Conservation (phyloP, 768 basidiomycete genomes). For the Hericium erinaceus region DNA sequence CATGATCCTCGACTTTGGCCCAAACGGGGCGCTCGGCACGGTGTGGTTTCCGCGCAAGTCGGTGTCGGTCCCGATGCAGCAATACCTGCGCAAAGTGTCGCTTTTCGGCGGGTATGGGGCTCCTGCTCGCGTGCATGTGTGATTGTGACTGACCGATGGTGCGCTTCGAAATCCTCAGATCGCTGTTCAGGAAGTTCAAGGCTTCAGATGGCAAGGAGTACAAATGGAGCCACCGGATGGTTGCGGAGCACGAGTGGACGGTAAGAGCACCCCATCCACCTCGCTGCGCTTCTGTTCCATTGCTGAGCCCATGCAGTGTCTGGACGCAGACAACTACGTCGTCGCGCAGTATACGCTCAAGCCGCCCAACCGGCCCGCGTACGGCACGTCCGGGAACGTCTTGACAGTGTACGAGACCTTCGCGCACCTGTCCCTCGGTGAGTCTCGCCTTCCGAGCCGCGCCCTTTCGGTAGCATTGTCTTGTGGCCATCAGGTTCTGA, state of each 20-base stretch:
- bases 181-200: constrained; percentile 57
- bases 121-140: constrained; percentile 1
- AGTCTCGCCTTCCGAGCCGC: constrained; percentile 14
- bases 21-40: constrained; percentile 49
- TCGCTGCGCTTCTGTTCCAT: constrained; percentile 2
- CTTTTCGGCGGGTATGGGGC: constrained; percentile 56
- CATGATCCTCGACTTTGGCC: constrained; percentile 51
- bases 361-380: constrained; percentile 42
- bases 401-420: constrained; percentile 51
- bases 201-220: constrained; percentile 67
- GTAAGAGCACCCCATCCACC: constrained; percentile 35
- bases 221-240: constrained; percentile 49
- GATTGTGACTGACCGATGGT: not conserved
- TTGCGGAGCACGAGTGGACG: constrained; percentile 64
- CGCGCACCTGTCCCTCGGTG: constrained; percentile 44
- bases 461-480: not conserved
- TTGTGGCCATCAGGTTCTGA: not conserved
- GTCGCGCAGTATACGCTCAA: constrained; percentile 63
- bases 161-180: constrained; percentile 28
- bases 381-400: constrained; percentile 53
- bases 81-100: constrained; percentile 53
- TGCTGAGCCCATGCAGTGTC: constrained; percentile 32
- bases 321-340: constrained; percentile 40
- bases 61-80: constrained; percentile 47
- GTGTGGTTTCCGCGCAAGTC: constrained; percentile 40